These are phyloP conservation scores for Jaltomata sinuosa DNA, from an alignment of 257 asterid genomes.

Conservation along the genomic window DNA sequence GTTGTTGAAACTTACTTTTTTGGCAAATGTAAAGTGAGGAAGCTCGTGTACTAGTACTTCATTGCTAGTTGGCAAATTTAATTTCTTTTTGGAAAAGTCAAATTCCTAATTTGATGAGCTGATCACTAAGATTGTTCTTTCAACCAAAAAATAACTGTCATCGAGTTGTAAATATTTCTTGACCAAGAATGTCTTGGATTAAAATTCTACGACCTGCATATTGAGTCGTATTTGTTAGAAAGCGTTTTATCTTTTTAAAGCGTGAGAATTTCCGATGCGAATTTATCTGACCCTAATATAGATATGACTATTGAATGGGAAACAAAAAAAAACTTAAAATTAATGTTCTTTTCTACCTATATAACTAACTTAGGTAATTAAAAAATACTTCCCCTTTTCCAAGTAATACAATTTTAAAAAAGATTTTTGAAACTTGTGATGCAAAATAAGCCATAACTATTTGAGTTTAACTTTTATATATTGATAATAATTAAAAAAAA, in stretches of 20 bases:
- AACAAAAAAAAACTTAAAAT: not conserved
- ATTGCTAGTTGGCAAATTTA: not conserved
- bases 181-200: not conserved
- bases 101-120: not conserved
- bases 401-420: not conserved
- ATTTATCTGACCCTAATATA: accelerated
- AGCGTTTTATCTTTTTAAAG: accelerated
- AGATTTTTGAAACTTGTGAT: not conserved
- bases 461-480: not conserved
- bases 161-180: no score
- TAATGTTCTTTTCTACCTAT: not conserved
- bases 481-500: not conserved
- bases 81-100: not conserved
- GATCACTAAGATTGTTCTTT: not conserved
- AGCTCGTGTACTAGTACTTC: constrained; percentile 19
- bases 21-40: constrained; percentile 2
- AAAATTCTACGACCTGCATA: no score
- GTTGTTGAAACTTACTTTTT: not conserved
- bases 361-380: not conserved
- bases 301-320: not conserved
- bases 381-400: no score
- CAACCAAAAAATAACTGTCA: no score
- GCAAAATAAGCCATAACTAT: accelerated
- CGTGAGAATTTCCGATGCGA: accelerated
- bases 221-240: no score